Base-by-base conservation (phyloP, 176 grass and related monocot genomes). In the Rhynchospora breviuscula region DNA sequence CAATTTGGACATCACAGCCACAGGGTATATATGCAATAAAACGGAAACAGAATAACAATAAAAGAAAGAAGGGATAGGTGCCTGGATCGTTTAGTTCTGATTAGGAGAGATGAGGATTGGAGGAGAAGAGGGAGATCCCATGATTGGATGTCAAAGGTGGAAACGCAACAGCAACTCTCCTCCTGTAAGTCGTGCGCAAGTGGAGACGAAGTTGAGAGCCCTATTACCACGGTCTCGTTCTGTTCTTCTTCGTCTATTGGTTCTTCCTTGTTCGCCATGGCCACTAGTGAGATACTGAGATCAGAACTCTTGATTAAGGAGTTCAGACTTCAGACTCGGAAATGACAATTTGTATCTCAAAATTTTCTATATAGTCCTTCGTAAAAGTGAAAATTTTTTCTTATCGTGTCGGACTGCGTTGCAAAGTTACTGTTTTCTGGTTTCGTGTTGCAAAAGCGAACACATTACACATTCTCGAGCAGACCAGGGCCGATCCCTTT, bases 101-200 rank as follows among this genome's bases (percentile, higher is more conserved):
- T 31, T 5, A 53, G 13, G 48, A 76, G 71, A 76, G 71, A 53
- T 15, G 71, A 25, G 47, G 71, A 53, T 21, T 72, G 68, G 43
- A 52, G n/a, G 6, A 53, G 72, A 76, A 76, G 72, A 76, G 72
- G 23, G 13, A 76, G 72, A 54, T 72, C 44, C 68, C 68, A 72
- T 48, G 68, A 72, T 21, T 48, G 43, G 40, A 72, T 72, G 68
- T 72, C 68, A 12, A 9, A 72, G 18, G 68, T 72, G 68, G 68
- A 48, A 48, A 72, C 33, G 10, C 68, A 48, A 72, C 43, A 21
- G 44, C 3, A 48, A 21, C 8, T 22, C 44, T 21, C 68, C 18
- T 48, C 18, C 3, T 46, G 43, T 22, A 72, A 72, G 2, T 72
- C 68, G 3, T 72, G 68, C 68, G 40, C 68, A 72, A 10, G 43